These are phyloP conservation scores for Fomitopsis pinicola DNA, from an alignment of 1,284 basidiomycete genomes.

Conservation along the genomic window DNA sequence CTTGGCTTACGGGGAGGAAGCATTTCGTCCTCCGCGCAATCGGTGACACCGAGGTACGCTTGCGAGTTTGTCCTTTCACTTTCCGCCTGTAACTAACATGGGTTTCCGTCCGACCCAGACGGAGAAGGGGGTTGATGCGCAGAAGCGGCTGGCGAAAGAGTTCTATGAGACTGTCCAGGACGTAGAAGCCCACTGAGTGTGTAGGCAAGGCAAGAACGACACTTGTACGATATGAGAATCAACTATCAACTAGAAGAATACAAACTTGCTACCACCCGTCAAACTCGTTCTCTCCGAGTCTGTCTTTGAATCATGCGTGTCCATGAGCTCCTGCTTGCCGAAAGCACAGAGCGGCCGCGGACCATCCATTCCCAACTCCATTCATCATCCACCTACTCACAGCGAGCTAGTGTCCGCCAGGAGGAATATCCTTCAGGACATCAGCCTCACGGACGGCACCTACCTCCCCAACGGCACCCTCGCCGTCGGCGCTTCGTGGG, in stretches of 20 bases:
- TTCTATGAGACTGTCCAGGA: conserved; percentile 85
- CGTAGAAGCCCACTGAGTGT: conserved; percentile 35
- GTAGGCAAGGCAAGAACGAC: background rate
- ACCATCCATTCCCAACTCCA: conserved; percentile 5
- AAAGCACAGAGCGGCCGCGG: background rate
- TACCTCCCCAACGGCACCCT: conserved; percentile 39
- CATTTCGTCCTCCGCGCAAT: conserved; percentile 79
- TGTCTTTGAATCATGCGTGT: too few species aligned
- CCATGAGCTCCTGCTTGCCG: too few species aligned
- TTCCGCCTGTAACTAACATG: background rate
- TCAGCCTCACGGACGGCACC: conserved; percentile 36
- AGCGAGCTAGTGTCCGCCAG: conserved; percentile 22
- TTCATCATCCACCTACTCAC: conserved; percentile 14
- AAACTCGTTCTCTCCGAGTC: too few species aligned
- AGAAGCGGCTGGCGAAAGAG: conserved; percentile 77
- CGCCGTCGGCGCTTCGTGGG: conserved; percentile 36
- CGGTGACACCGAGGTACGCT: conserved; percentile 49
- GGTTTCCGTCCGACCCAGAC: conserved; percentile 28
- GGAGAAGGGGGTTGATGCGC: conserved; percentile 68
- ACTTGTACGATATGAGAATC: background rate
- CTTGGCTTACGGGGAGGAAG: conserved; percentile 79
- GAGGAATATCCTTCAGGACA: conserved; percentile 29
- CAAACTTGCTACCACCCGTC: too few species aligned
- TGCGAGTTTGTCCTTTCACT: background rate
- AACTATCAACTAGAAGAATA: background rate